These are phyloP conservation scores for Rostrohypoxylon terebratum DNA, from an alignment of 495 filamentous ascomycete genomes.

Conservation along the genomic window DNA sequence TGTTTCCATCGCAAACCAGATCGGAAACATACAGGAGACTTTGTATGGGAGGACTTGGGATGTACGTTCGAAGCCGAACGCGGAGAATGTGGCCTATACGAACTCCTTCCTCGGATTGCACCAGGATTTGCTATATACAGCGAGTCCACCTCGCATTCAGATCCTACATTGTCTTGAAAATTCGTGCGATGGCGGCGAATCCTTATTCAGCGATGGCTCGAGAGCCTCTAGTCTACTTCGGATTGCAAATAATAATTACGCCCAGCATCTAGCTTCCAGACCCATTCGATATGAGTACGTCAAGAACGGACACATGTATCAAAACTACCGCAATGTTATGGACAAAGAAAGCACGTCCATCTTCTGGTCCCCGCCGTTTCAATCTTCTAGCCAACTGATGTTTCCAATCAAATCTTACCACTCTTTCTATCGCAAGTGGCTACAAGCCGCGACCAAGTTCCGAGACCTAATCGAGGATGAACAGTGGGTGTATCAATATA, in stretches of 20 bases:
- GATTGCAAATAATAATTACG: constrained; percentile 41
- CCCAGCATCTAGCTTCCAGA: constrained; percentile 54
- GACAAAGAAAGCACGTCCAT: constrained; percentile 54
- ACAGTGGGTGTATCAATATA: constrained; percentile 71
- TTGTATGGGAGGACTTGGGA: constrained; percentile 95
- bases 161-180: constrained; percentile 88
- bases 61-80: constrained; percentile 77
- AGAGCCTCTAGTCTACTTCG: constrained; percentile 65
- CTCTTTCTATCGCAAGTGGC: constrained; percentile 45
- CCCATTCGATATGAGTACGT: constrained; percentile 75
- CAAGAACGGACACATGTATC: constrained; percentile 72
- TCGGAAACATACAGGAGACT: constrained; percentile 80
- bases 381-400: constrained; percentile 35
- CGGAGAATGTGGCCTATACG: constrained; percentile 94
- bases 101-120: constrained; percentile 81
- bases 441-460: constrained; percentile 60
- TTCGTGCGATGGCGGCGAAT: constrained; percentile 79
- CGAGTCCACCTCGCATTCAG: constrained; percentile 81
- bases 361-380: constrained; percentile 73
- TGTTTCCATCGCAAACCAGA: constrained; percentile 71
- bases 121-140: constrained; percentile 93
- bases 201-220: constrained; percentile 81
- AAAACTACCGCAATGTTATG: constrained; percentile 66
- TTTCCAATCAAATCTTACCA: not conserved
- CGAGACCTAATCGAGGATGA: constrained; percentile 58